phyloP scores from a whole-genome alignment of 371 early-diverging fungal species.

The Encephalitozoon hellem region DNA sequence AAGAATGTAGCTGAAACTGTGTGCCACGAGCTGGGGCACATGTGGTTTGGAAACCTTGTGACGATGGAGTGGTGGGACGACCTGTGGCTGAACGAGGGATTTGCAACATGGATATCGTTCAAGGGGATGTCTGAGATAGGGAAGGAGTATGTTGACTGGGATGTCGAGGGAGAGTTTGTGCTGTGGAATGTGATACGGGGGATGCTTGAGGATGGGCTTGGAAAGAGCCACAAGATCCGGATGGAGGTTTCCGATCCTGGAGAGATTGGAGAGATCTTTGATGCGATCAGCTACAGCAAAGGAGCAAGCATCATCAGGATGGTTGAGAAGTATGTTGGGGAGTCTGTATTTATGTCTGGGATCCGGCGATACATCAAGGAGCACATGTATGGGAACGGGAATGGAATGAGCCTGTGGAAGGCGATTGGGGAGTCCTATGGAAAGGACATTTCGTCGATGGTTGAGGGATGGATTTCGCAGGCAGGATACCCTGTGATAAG shows the following conservation, averaged over 20 bases:
- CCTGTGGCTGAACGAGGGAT: conserved; percentile 90
- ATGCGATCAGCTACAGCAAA: conserved; percentile 70
- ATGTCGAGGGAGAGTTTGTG: conserved; percentile 64
- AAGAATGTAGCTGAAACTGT: conserved; percentile 72
- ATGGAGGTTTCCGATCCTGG: conserved; percentile 70
- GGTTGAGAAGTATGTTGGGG: conserved; percentile 70
- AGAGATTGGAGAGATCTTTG: conserved; percentile 73
- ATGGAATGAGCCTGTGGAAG: conserved; percentile 73
- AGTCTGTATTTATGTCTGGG: conserved; percentile 64
- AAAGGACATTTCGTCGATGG: conserved; percentile 67
- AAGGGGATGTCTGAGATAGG: conserved; percentile 69
- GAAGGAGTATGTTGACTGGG: conserved; percentile 61
- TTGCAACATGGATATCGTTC: conserved; percentile 80
- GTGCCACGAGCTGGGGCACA: conserved; percentile 83
- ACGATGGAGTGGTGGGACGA: conserved; percentile 80
- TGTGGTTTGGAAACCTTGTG: conserved; percentile 91
- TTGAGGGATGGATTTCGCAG: conserved; percentile 75
- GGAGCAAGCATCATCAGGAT: conserved; percentile 82
- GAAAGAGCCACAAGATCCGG: conserved; percentile 80
- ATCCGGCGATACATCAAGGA: conserved; percentile 69
- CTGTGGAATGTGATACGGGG: conserved; percentile 66
- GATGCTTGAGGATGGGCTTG: conserved; percentile 68
- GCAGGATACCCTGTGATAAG: conserved; percentile 65
- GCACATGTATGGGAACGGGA: conserved; percentile 72
- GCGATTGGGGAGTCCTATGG: conserved; percentile 66